Conservation (phyloP, 2,329 filamentous ascomycete genomes). For the Hymenoscyphus albidus region DNA sequence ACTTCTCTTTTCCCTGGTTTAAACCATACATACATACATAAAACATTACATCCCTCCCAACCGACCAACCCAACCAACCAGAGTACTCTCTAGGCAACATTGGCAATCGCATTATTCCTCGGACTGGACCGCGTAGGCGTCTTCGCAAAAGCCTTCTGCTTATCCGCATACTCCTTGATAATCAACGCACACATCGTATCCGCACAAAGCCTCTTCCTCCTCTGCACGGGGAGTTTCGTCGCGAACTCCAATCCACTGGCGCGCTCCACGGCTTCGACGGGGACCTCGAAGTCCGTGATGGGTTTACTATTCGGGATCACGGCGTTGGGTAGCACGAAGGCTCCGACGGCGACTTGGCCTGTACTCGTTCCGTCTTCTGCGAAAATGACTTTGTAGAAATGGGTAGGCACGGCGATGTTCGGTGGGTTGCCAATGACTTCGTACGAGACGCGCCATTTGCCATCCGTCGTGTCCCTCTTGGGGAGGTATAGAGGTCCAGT, state of each 20-base stretch:
- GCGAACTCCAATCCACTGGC: constrained; percentile 92
- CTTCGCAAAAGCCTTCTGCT: constrained; percentile 52
- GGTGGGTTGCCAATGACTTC: constrained; percentile 94
- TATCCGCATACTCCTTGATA: constrained; percentile 71
- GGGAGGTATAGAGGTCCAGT: constrained; percentile 94
- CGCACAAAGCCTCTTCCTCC: constrained; percentile 76
- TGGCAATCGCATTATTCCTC: constrained; percentile 20
- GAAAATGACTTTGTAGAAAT: constrained; percentile 99
- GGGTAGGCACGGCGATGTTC: constrained; percentile 91
- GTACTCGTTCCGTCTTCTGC: constrained; percentile 72
- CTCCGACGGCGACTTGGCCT: constrained; percentile 81
- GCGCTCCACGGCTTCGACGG: constrained; percentile 85
- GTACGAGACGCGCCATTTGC: constrained; percentile 93
- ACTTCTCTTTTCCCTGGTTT: neutral
- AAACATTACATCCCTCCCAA: neutral
- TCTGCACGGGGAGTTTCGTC: constrained; percentile 66
- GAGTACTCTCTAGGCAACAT: neutral
- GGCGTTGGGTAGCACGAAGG: constrained; percentile 93
- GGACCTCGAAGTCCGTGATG: constrained; percentile 89
- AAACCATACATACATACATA: neutral
- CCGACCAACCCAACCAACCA: too few species aligned
- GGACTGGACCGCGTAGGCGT: constrained; percentile 31
- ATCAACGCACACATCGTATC: constrained; percentile 82
- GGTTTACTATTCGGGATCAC: constrained; percentile 83
- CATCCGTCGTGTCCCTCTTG: constrained; percentile 72